phyloP scores from a whole-genome alignment of 495 filamentous ascomycete genomes.

The Paragyromitra xinjiangensis region DNA sequence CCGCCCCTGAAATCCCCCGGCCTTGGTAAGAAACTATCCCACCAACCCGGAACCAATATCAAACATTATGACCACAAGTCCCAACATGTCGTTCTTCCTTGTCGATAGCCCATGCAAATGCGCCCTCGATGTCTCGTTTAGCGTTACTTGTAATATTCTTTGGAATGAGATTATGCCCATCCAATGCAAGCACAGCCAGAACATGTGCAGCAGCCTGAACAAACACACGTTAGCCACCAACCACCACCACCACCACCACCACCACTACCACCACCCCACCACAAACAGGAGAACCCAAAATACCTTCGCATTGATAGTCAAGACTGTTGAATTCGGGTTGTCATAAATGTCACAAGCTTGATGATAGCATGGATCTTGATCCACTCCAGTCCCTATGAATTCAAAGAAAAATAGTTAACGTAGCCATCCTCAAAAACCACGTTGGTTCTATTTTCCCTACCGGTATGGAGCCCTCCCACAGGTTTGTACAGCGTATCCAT shows the following conservation, averaged over 20 bases:
- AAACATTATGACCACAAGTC: constrained; percentile 40
- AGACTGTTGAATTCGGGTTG: constrained; percentile 60
- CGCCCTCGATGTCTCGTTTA: not conserved
- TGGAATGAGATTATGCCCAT: constrained; percentile 60
- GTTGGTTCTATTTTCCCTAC: not conserved
- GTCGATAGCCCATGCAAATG: constrained; percentile 39
- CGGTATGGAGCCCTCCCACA: constrained; percentile 61
- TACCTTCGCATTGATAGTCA: constrained; percentile 60
- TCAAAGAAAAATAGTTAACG: not conserved
- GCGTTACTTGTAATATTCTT: constrained; percentile 42
- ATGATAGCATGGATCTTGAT: constrained; percentile 62
- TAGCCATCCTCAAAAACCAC: not conserved
- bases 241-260: too few relatives aligned
- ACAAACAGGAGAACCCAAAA: not conserved
- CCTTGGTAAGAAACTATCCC: too few relatives aligned
- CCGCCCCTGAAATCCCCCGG: too few relatives aligned
- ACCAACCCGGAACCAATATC: not conserved
- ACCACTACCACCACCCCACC: too few relatives aligned
- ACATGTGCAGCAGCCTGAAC: constrained; percentile 61
- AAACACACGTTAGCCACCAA: constrained; percentile 1
- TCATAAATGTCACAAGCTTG: constrained; percentile 60
- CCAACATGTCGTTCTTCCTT: constrained; percentile 43
- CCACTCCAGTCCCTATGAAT: constrained; percentile 57
- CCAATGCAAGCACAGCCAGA: constrained; percentile 58
- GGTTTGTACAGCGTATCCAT: constrained; percentile 58